Conservation (phyloP, 2,329 filamentous ascomycete species). For the Colletotrichum lupini region DNA sequence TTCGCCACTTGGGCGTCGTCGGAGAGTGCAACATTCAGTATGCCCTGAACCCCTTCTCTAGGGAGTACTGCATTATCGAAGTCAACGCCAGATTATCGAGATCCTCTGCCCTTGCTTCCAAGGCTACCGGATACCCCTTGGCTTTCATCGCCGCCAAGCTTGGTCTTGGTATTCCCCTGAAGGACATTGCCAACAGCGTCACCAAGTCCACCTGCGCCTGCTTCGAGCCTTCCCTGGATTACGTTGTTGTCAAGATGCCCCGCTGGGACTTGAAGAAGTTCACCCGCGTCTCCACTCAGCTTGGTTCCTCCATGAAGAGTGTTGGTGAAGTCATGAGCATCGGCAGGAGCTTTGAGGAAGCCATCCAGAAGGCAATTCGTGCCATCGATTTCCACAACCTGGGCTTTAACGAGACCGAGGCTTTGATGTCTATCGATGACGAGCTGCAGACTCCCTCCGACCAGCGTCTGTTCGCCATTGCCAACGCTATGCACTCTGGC, state of each 20-base stretch:
- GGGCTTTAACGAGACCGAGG: constrained; percentile 91
- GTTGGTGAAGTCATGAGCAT: constrained; percentile 99
- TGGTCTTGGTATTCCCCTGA: constrained; percentile 91
- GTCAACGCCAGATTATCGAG: constrained; percentile 96
- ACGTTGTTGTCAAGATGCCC: constrained; percentile 98
- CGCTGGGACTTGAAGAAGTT: constrained; percentile 99
- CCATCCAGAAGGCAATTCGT: constrained; percentile 97
- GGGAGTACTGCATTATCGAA: constrained; percentile 98
- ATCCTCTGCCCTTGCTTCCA: constrained; percentile 95
- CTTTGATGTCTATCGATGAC: constrained; percentile 94
- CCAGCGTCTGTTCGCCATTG: constrained; percentile 96
- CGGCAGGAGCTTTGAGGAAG: constrained; percentile 95
- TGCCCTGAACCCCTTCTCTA: constrained; percentile 92
- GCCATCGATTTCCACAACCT: constrained; percentile 95
- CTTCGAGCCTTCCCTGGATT: constrained; percentile 98
- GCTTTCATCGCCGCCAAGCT: constrained; percentile 98
- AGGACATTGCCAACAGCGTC: constrained; percentile 96
- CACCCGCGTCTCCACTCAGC: constrained; percentile 92
- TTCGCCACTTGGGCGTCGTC: constrained; percentile 95
- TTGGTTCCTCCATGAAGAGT: constrained; percentile 99
- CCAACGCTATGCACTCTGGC: constrained; percentile 94
- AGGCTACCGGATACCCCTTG: constrained; percentile 95
- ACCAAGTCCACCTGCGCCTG: constrained; percentile 96
- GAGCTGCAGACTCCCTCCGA: constrained; percentile 98
- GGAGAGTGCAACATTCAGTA: constrained; percentile 99